Conservation (phyloP, 306 rosid species). For the Castanea sativa region DNA sequence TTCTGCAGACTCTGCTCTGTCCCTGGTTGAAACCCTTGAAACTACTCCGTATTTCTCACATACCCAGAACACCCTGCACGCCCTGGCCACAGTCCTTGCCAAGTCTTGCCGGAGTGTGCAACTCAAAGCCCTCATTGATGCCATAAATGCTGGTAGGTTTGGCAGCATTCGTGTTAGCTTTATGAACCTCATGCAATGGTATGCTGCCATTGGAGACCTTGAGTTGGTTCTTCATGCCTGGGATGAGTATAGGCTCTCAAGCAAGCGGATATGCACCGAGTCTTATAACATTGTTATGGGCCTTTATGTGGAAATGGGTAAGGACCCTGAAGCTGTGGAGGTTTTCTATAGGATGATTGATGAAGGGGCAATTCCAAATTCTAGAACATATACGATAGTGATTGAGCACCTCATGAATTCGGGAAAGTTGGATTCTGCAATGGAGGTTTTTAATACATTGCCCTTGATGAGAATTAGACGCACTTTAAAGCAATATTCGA, state of each 20-base stretch:
- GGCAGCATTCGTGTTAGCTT: conserved; percentile 43
- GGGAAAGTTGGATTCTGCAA: conserved; percentile 41
- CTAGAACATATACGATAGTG: conserved; percentile 62
- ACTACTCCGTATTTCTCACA: conserved; percentile 42
- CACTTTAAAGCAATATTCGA: conserved; percentile 51
- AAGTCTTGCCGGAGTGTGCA: conserved; percentile 40
- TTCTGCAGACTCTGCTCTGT: conserved; percentile 65
- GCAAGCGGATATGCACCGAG: conserved; percentile 47
- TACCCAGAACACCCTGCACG: conserved; percentile 58
- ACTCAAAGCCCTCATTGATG: conserved; percentile 54
- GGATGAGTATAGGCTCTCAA: conserved; percentile 47
- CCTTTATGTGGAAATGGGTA: conserved; percentile 51
- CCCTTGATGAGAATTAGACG: conserved; percentile 72
- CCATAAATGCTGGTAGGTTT: conserved; percentile 40
- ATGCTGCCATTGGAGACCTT: conserved; percentile 54
- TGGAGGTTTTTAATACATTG: conserved; percentile 54
- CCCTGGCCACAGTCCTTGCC: conserved; percentile 75
- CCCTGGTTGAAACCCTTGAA: conserved; percentile 38
- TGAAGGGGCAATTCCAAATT: conserved; percentile 66
- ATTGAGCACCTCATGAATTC: conserved; percentile 72
- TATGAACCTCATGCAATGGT: conserved; percentile 71
- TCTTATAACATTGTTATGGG: conserved; percentile 69
- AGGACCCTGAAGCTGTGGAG: conserved; percentile 49
- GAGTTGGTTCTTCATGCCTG: conserved; percentile 55
- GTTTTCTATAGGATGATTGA: conserved; percentile 54